A percentile compares a stretch with the other conserved stretches of the same genome.
phyloP scores from a whole-genome alignment of 129 eudicot species.

The Tagetes erecta region DNA sequence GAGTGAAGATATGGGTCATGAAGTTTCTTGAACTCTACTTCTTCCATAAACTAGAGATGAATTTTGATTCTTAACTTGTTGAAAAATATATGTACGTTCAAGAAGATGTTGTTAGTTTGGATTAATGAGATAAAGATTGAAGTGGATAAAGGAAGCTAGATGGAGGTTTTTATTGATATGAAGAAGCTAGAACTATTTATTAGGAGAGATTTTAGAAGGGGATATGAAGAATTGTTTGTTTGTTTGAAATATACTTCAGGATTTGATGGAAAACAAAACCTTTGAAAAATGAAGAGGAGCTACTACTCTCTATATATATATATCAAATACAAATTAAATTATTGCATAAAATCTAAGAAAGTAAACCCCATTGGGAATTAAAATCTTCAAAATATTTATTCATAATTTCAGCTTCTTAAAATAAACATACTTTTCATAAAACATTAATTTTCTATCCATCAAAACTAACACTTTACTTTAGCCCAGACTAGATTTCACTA shows the following conservation, averaged over 20 bases:
- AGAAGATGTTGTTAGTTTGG: slow-evolving; percentile 18
- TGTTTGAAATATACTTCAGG: slow-evolving; percentile 6
- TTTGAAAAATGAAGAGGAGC: background rate
- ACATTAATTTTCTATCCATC: no score
- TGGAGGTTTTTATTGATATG: slow-evolving; percentile 6
- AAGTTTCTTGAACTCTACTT: slow-evolving; percentile 45
- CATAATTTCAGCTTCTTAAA: no score
- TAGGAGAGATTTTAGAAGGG: slow-evolving; percentile 28
- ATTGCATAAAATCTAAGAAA: no score
- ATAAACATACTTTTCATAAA: no score
- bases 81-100: no score
- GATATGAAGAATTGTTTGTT: slow-evolving; percentile 24
- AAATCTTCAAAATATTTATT: no score
- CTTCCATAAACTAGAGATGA: slow-evolving; percentile 23
- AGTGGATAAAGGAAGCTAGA: slow-evolving; percentile 13
- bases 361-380: no score
- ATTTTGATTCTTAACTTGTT: slow-evolving; percentile 13
- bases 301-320: background rate
- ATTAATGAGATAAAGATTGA: slow-evolving; percentile 17
- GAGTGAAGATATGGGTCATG: slow-evolving; percentile 37
- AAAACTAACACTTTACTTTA: no score
- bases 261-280: slow-evolving; percentile 9
- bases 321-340: background rate
- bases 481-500: no score
- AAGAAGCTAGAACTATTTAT: background rate